These are phyloP conservation scores for Fusarium brevicatenulatum DNA, from an alignment of 2,329 filamentous ascomycete genomes.

Conservation along the genomic window DNA sequence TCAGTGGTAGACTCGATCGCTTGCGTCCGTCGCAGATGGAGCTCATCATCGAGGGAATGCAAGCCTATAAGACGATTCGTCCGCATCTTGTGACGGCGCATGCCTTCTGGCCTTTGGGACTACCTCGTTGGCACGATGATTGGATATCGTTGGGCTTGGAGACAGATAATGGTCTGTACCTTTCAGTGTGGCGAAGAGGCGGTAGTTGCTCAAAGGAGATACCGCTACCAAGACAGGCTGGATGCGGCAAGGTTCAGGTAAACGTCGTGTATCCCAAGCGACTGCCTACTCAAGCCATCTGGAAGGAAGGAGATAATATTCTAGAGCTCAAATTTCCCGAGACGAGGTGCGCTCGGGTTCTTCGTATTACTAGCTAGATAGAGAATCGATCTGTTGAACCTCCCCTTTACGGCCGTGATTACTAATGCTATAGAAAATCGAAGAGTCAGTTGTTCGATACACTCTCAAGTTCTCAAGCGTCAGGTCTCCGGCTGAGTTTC, in stretches of 20 bases:
- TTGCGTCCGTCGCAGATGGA: background rate
- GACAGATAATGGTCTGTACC: background rate
- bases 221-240: background rate
- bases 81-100: background rate
- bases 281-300: fast-evolving
- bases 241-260: background rate
- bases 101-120: background rate
- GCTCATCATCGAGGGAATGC: background rate
- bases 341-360: background rate
- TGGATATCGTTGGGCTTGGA: background rate
- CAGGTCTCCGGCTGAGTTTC: no score
- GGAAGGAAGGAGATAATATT: fast-evolving
- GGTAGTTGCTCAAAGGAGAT: background rate
- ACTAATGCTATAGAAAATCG: no score
- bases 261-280: background rate
- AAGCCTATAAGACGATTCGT: background rate
- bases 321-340: background rate
- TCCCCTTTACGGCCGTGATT: background rate
- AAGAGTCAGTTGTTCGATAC: no score
- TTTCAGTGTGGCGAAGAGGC: background rate
- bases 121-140: background rate
- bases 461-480: no score
- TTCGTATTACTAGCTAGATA: background rate
- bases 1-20: slow-evolving; percentile 12
- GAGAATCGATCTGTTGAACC: background rate